Evolutionary conservation across 2,329 filamentous ascomycete genomes (phyloP).

Genomic region (Diaporthe sp.): DNA sequence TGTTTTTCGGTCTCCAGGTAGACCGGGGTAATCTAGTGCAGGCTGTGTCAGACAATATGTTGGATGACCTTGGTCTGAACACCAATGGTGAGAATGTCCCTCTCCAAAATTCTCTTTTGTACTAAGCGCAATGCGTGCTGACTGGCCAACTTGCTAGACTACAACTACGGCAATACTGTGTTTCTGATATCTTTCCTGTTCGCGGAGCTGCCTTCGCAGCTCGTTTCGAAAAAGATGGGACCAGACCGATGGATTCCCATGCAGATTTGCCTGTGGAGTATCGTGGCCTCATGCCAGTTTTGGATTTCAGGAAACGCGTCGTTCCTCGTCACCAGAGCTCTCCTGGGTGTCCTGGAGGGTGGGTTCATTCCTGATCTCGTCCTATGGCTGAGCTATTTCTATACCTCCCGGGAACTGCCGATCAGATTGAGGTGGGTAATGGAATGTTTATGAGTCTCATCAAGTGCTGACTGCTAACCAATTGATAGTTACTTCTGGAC

Average conservation of each 20-base stretch:
- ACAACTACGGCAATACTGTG: constrained; percentile 62
- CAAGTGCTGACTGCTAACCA: constrained; percentile 24
- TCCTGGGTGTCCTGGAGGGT: constrained; percentile 40
- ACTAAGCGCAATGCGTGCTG: not conserved
- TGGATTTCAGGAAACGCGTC: constrained; percentile 37
- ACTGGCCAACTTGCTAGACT: constrained; percentile 41
- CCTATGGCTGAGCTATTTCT: constrained; percentile 48
- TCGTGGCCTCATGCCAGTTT: constrained; percentile 35
- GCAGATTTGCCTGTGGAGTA: constrained; percentile 43
- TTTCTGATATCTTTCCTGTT: constrained; percentile 62
- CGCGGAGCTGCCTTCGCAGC: constrained; percentile 68
- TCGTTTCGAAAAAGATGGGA: constrained; percentile 62
- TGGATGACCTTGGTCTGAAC: constrained; percentile 59
- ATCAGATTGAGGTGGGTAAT: constrained; percentile 45
- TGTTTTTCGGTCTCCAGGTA: constrained; percentile 71
- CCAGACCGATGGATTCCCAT: constrained; percentile 44
- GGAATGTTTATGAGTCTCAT: not conserved
- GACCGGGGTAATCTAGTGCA: constrained; percentile 69
- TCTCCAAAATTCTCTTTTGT: not conserved
- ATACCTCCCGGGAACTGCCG: constrained; percentile 49
- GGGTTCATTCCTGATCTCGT: constrained; percentile 48
- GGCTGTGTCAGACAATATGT: constrained; percentile 70
- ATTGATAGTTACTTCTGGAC: constrained; percentile 50
- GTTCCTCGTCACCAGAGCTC: constrained; percentile 34
- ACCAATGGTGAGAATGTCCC: constrained; percentile 51